Percentiles rank a stretch among this genome's conserved stretches.
Evolutionary conservation across 495 filamentous ascomycete species (phyloP).

Genomic region (Annulohypoxylon bovei): DNA sequence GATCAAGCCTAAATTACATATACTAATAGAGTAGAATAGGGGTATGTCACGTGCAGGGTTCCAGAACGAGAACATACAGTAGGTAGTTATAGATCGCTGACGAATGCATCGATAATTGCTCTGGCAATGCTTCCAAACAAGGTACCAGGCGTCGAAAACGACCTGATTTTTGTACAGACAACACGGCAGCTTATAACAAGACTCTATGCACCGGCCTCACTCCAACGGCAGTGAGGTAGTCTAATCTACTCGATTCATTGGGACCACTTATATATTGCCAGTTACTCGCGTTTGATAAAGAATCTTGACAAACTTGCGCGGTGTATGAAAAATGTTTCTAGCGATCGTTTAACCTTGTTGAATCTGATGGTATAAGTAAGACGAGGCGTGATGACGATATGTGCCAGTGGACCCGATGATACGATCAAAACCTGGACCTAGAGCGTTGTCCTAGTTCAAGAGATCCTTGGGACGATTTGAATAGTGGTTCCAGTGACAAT

Average conservation of each 20-base stretch:
- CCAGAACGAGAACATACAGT: slow-evolving; percentile 17
- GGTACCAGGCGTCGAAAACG: background rate
- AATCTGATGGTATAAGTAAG: background rate
- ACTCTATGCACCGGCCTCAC: background rate
- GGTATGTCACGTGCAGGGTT: background rate
- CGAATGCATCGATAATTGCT: slow-evolving; percentile 33
- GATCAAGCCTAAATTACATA: no score
- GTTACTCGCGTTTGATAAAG: background rate
- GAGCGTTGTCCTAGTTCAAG: background rate
- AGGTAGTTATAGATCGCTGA: slow-evolving; percentile 24
- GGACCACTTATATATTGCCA: slow-evolving; percentile 7
- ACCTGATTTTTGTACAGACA: slow-evolving; percentile 17
- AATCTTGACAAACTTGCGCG: slow-evolving; percentile 2
- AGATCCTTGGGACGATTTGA: background rate
- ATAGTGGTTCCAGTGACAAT: background rate
- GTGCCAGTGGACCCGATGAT: background rate
- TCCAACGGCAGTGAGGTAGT: no score
- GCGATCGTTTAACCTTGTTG: background rate
- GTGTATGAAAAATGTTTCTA: slow-evolving; percentile 24
- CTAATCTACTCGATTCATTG: background rate
- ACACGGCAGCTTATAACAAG: slow-evolving; percentile 36
- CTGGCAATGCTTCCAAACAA: slow-evolving; percentile 3
- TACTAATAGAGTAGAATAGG: slow-evolving; percentile 36
- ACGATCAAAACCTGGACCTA: slow-evolving; percentile 6
- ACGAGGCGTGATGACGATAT: background rate